These are phyloP conservation scores for Tardiomyces blankii DNA, from an alignment of 1,139 yeast species.

Conservation along the genomic window DNA sequence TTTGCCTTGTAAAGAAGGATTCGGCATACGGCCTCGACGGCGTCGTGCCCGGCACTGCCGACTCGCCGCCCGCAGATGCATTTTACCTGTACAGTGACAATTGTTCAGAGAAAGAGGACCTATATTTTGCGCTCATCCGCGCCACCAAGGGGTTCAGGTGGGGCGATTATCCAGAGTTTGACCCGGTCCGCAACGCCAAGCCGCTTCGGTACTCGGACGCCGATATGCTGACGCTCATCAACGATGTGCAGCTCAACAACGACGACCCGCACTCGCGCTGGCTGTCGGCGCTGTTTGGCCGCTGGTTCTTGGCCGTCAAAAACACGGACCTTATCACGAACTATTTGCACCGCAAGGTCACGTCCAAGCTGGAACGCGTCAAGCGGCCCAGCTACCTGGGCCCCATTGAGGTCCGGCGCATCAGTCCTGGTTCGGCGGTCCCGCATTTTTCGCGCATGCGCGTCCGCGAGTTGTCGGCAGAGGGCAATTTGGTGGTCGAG, in stretches of 20 bases:
- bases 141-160: constrained; percentile 41
- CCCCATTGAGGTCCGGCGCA: constrained; percentile 60
- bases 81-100: constrained; percentile 68
- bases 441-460: constrained; percentile 73
- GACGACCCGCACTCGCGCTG: constrained; percentile 79
- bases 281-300: constrained; percentile 79
- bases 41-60: constrained; percentile 9
- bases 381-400: constrained; percentile 82
- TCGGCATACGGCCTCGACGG: constrained; percentile 6
- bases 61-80: constrained; percentile 40
- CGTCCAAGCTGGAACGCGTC: constrained; percentile 63
- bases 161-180: constrained; percentile 8
- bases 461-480: constrained; percentile 61
- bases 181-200: constrained; percentile 50
- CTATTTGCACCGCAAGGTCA: constrained; percentile 46
- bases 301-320: constrained; percentile 67
- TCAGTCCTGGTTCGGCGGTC: constrained; percentile 70
- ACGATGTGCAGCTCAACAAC: constrained; percentile 67
- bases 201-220: constrained; percentile 62
- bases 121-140: constrained; percentile 76
- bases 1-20: constrained; percentile 37
- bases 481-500: constrained; percentile 61
- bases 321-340: constrained; percentile 55
- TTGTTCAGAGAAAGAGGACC: constrained; percentile 78
- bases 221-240: constrained; percentile 64